Evolutionary conservation across 345 rosid species (phyloP), one percentile per base, ranked within the genome.

Genomic region (Angophora floribunda): DNA sequence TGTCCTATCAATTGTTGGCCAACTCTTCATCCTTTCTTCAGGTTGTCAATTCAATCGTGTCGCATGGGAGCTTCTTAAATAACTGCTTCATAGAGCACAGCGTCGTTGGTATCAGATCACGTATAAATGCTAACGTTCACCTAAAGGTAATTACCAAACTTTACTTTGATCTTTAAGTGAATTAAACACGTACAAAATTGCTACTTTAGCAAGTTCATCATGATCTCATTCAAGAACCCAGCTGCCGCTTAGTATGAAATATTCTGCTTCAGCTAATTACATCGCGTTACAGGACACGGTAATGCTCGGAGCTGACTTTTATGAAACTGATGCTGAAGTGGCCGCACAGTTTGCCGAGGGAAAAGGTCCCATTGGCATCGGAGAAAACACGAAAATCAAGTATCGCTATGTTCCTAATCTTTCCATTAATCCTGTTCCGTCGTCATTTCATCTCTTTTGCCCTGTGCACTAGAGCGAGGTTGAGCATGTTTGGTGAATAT

Each of bases 291-390:
- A 96, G 99, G 99, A 97, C 87, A 96, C 98, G 4, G 95, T 95
- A 89, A 96, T 97, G 98, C 96, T 97, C 51, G 99, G 99, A 24
- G 99, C 98, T 6, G 99, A 96, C 87, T 95, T 87, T 89, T 96
- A 97, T 87, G 99, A 96, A 91, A 96, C 99, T 49, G 99, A 95
- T 24, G 93, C 91, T 57, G 98, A 97, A 92, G 93, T 88, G 59
- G 93, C 94, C 61, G 87, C 96, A 51, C 89, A 92, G 67, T 90
- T 95, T 32, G 95, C 99, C 3, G 98, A 96, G 87, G 98, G 96
- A 82, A 93, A 91, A 90, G 97, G 93, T 45, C 95, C 99, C 7
- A 28, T 95, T 88, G 98, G 99, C 51, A 95, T 96, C 53, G 99
- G 99, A 91, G 99, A 96, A 90, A 96, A 95, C 86, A 45, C 88